These are phyloP conservation scores for Rutstroemia sydowiana DNA, from an alignment of 2,329 filamentous ascomycete genomes.

Conservation along the genomic window DNA sequence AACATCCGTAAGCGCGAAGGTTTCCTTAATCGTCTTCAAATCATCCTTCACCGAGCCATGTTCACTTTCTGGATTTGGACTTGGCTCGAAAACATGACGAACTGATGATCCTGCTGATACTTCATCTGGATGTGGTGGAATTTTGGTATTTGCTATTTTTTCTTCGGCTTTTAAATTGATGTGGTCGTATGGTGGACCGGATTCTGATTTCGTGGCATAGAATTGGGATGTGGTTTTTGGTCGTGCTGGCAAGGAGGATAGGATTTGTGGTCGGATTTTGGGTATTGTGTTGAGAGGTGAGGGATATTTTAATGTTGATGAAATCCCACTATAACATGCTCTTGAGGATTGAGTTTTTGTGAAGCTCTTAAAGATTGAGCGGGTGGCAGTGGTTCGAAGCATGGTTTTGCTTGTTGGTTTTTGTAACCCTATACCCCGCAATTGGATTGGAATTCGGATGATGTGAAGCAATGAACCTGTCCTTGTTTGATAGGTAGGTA, in stretches of 20 bases:
- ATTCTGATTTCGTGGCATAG: conserved; percentile 32
- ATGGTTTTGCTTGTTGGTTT: conserved; percentile 19
- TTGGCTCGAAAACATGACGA: conserved; percentile 42
- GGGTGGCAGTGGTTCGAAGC: conserved; percentile 26
- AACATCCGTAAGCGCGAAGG: conserved; percentile 56
- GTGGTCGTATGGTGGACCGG: conserved; percentile 28
- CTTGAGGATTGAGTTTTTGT: conserved; percentile 19
- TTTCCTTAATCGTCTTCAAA: conserved; percentile 60
- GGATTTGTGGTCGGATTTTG: conserved; percentile 20
- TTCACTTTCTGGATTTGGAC: conserved; percentile 30
- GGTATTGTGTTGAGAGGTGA: conserved; percentile 17
- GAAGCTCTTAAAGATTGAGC: conserved; percentile 26
- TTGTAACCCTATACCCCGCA: conserved; percentile 22
- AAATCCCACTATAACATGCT: conserved; percentile 24
- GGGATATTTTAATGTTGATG: conserved; percentile 17
- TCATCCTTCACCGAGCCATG: conserved; percentile 45
- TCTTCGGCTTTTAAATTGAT: conserved; percentile 52
- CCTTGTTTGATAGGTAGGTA: neutral
- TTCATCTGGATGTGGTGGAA: conserved; percentile 51
- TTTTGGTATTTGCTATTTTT: conserved; percentile 43
- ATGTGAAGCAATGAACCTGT: neutral
- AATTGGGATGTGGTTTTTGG: conserved; percentile 42
- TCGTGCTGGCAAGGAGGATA: conserved; percentile 10
- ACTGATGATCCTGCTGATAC: conserved; percentile 53
- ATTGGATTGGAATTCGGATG: conserved; percentile 5